phyloP scores from a whole-genome alignment of 2,329 filamentous ascomycete genomes.

The Penicillium paneum region DNA sequence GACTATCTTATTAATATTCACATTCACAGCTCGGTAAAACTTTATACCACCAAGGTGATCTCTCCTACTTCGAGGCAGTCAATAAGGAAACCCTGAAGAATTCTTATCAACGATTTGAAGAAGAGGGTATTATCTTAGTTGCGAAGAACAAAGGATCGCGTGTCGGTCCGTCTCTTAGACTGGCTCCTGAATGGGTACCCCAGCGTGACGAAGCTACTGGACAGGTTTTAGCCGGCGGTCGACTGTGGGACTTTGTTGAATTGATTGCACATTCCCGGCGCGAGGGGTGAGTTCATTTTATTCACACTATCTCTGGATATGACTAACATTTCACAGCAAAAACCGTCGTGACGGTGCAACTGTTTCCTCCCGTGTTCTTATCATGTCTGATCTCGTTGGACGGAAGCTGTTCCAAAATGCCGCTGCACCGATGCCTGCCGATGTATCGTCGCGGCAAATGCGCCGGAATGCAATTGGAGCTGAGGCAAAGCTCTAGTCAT shows the following conservation, averaged over 20 bases:
- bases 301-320: background rate
- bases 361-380: conserved; percentile 76
- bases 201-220: conserved; percentile 61
- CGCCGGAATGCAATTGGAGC: conserved; percentile 39
- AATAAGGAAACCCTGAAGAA: conserved; percentile 98
- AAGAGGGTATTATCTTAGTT: conserved; percentile 82
- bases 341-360: conserved; percentile 91
- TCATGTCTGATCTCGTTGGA: conserved; percentile 72
- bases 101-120: conserved; percentile 79
- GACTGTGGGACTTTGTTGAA: conserved; percentile 88
- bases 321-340: conserved; percentile 52
- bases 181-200: conserved; percentile 73
- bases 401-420: conserved; percentile 58
- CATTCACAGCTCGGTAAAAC: conserved; percentile 77
- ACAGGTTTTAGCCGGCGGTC: conserved; percentile 65
- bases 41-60: conserved; percentile 92
- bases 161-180: conserved; percentile 51
- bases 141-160: conserved; percentile 61
- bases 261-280: conserved; percentile 76
- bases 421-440: conserved; percentile 23
- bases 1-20: conserved; percentile 9
- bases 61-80: conserved; percentile 96
- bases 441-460: conserved; percentile 36
- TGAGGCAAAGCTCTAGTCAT: conserved; percentile 30
- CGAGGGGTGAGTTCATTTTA: conserved; percentile 59